Evolutionary conservation across 768 basidiomycete genomes (phyloP), one percentile per base, ranked within the genome.

Genomic region (Boletus subcaerulescens): DNA sequence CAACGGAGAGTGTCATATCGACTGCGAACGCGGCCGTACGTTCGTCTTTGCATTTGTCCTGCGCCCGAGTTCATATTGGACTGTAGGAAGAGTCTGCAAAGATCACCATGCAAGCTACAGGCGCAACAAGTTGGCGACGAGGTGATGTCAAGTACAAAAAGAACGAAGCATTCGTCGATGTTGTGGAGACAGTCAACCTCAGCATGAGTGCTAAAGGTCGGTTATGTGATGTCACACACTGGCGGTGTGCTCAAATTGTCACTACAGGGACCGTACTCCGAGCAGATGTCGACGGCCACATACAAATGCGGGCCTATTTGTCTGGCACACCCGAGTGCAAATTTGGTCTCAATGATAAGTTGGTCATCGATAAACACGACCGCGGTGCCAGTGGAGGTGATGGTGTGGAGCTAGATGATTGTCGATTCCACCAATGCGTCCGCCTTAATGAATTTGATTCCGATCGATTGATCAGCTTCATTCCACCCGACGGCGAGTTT

Each of bases 111-210:
- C 97, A 99, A 76, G 96, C 97, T 10, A 99, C 97, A 0, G 97
- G 97, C 1, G 88, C 91, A 29, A 98, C 91, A 32, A 96, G 89
- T 69, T 99, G 97, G 97, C 77, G 97, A 40, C 79, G 95, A 53
- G 87, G 84, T 15, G 97, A 98, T 66, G 95, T 98, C 65, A 96
- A 95, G 71, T 98, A 99, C 73, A 90, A 97, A 78, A 99, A 98
- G 81, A 99, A 99, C 61, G 97, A 99, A 67, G 97, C 97, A 0
- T 99, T 98, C 62, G 96, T 99, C n/a, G 97, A 99, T 67, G 97
- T 99, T 10, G 91, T 99, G 42, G 97, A 99, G 76, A 91, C 82
- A 3, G 91, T 99, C 57, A 98, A 99, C 66, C 71, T 98, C 51
- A 87, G 92, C 63, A 97, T 98, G 95, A 96, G 93, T 69, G 90